Evolutionary conservation across 768 basidiomycete genomes (phyloP).

Genomic region (Boletus edulis): DNA sequence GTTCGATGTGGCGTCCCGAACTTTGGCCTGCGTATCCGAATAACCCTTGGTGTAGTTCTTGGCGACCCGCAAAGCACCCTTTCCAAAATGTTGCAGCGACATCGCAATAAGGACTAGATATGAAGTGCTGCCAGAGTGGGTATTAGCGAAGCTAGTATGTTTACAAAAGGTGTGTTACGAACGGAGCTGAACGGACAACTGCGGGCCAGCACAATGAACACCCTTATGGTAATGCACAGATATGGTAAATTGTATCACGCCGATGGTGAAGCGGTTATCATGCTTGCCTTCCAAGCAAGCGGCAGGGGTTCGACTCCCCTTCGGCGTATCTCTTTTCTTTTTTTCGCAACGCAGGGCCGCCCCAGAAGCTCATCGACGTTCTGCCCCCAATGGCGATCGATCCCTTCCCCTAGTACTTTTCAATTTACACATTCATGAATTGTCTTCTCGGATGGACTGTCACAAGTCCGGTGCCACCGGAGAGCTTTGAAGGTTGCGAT

Average conservation of each 20-base stretch:
- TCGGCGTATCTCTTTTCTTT: conserved; percentile 36
- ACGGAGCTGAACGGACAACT: conserved; percentile 16
- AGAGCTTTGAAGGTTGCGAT: no score
- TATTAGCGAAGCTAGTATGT: conserved; percentile 12
- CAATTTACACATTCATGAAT: no score
- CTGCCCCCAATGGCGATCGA: no score
- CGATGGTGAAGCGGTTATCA: conserved; percentile 91
- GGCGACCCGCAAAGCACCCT: conserved; percentile 80
- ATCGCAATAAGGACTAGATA: conserved; percentile 20
- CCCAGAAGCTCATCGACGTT: no score
- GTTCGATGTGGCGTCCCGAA: conserved; percentile 94
- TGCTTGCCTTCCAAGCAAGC: conserved; percentile 86
- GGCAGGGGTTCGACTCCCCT: conserved; percentile 80
- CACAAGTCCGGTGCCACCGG: no score
- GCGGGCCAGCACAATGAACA: not conserved
- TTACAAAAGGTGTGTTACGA: conserved; percentile 15
- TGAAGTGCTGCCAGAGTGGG: not conserved
- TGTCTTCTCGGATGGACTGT: no score
- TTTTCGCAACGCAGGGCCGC: not conserved
- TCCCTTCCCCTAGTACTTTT: no score
- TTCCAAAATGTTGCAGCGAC: conserved; percentile 78
- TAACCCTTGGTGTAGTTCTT: conserved; percentile 97
- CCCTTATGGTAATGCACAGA: conserved; percentile 1
- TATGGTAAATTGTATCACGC: conserved; percentile 21
- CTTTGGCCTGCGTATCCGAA: conserved; percentile 93